Evolutionary conservation across 2,329 filamentous ascomycete genomes (phyloP), one percentile per base, ranked within the genome.

Genomic region (Diaporthe ampelina): DNA sequence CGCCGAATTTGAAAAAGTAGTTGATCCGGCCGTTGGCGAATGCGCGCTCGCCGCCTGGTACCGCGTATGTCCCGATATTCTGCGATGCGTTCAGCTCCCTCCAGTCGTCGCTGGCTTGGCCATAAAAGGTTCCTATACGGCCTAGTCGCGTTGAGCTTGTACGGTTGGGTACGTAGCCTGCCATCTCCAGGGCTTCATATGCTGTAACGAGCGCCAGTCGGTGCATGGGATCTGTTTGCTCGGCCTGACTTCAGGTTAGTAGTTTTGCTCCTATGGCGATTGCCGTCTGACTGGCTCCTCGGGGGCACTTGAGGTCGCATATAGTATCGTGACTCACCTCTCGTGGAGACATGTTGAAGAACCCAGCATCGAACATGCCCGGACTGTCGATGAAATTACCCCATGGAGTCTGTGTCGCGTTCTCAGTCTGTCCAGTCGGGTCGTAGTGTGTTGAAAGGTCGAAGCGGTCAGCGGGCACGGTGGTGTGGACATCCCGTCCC

Each of bases 401-500:
- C 76, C 90, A 94, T 19, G 29, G 57, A 9, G 57, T 35, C n/a
- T 40, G 48, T 56, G 63, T n/a, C 24, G 26, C 29, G 65, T 32
- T 52, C 21, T 37, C 45, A 37, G 13, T 54, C 48, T 35, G 65
- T 56, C 48, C 29, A 52, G 19, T 91, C 10, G 92, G 89, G 79
- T 95, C 93, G 76, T 88, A 90, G 80, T 95, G 93, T 32, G 90
- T 91, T 56, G 92, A 88, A 15, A 91, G 90, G 8, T 69, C 48
- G 26, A 52, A 69, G 65, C 65, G 65, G 37, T 56, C 45, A 26
- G 43, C 21, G 24, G 65, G 21, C 24, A 56, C 65, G 45, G 35
- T n/a, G 75, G 89, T 88, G 80, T 94, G 92, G 43, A 94, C 93
- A 81, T 94, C 93, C 9, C 94, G 88, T 24, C 94, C 94, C 81